Conservation (phyloP, 345 rosid genomes). For the Eucalyptus pauciflora region DNA sequence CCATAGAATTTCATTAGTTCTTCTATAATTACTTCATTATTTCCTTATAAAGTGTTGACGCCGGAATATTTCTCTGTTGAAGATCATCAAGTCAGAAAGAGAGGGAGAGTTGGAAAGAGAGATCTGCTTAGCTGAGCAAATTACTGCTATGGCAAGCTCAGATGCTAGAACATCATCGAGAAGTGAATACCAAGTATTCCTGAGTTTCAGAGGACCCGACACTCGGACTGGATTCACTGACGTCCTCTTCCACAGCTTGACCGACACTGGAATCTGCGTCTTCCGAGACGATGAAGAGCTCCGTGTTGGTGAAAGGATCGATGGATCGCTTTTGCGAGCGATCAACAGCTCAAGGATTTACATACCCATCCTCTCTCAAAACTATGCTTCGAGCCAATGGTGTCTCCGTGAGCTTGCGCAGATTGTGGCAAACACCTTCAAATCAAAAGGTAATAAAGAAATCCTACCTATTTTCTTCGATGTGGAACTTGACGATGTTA, state of each 20-base stretch:
- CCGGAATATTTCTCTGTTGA: not conserved
- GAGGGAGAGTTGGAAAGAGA: not conserved
- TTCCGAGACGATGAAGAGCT: fast-evolving
- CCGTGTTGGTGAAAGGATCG: fast-evolving
- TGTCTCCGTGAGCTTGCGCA: fast-evolving
- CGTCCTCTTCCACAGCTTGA: fast-evolving
- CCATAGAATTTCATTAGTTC: too few relatives aligned
- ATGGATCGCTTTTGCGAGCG: fast-evolving
- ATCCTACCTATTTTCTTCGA: not conserved
- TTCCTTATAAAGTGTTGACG: fast-evolving
- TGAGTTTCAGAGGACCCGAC: not conserved
- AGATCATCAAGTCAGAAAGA: fast-evolving
- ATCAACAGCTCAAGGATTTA: fast-evolving
- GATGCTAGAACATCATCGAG: not conserved
- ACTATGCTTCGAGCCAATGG: not conserved
- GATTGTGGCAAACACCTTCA: not conserved
- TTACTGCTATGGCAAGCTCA: fast-evolving
- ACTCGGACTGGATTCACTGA: fast-evolving
- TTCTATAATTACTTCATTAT: not conserved
- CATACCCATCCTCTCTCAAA: fast-evolving
- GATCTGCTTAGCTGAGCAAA: not conserved
- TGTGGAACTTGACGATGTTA: not conserved
- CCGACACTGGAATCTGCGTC: fast-evolving
- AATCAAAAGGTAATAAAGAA: not conserved
- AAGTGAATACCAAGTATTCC: not conserved